These are phyloP conservation scores for Podospora conica DNA, from an alignment of 495 filamentous ascomycete genomes.

Conservation along the genomic window DNA sequence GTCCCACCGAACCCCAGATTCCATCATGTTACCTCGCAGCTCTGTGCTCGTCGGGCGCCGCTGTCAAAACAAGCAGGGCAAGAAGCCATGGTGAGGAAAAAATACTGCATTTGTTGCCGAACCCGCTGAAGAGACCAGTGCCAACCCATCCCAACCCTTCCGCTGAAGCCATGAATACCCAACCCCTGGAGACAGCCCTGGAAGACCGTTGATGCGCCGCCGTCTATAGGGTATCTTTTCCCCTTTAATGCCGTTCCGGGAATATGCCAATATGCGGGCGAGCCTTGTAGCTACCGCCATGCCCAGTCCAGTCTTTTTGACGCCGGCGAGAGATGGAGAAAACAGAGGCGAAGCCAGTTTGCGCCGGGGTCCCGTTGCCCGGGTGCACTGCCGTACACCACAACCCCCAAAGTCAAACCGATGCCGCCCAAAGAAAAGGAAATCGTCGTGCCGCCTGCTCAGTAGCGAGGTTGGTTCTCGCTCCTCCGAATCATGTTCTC, in stretches of 20 bases:
- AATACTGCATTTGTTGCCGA: neutral
- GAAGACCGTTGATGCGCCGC: neutral
- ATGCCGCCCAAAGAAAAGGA: neutral
- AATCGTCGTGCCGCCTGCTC: neutral
- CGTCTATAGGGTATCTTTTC: neutral
- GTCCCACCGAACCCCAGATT: neutral
- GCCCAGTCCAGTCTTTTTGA: neutral
- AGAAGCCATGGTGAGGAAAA: neutral
- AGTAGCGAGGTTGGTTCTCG: neutral
- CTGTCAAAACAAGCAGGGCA: neutral
- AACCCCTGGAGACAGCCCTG: neutral
- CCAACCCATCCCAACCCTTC: neutral
- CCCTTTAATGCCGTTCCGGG: neutral
- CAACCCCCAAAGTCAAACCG: neutral
- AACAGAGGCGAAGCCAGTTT: neutral
- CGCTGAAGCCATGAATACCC: neutral
- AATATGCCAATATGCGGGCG: conserved; percentile 2
- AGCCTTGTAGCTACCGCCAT: conserved; percentile 5
- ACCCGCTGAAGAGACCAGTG: neutral
- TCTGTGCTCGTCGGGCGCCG: neutral
- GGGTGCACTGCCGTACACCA: neutral
- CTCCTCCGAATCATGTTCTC: conserved; percentile 18
- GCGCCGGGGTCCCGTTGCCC: neutral
- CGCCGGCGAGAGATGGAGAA: neutral
- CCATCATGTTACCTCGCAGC: neutral